phyloP scores from a whole-genome alignment of 305 asterid species.

The Fraxinus sp. region DNA sequence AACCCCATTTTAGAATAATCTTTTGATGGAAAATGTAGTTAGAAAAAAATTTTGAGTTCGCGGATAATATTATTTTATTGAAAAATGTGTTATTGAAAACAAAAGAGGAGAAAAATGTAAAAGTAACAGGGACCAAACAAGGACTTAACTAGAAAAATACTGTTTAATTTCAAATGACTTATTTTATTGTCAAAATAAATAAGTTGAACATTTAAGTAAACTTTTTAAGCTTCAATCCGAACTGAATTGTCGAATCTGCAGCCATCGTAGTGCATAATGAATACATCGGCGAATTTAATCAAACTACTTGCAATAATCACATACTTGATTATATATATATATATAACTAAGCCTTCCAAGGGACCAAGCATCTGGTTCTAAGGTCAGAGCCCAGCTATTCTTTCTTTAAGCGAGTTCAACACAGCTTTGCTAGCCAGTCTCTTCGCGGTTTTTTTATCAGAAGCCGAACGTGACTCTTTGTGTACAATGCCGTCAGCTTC shows the following conservation, averaged over 20 bases:
- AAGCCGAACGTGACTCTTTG: slow-evolving; percentile 29
- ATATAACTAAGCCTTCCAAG: background rate
- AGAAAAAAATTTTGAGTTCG: background rate
- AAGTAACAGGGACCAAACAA: background rate
- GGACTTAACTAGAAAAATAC: background rate
- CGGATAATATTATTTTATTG: too few species aligned
- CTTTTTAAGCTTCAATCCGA: background rate
- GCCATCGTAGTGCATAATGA: slow-evolving; percentile 82
- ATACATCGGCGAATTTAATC: slow-evolving; percentile 50
- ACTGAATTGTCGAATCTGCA: slow-evolving; percentile 33
- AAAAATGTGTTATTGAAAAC: too few species aligned
- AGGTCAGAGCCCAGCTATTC: background rate
- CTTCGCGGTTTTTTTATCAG: slow-evolving; percentile 40
- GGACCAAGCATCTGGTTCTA: background rate
- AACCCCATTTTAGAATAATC: too few species aligned
- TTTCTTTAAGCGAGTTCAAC: slow-evolving; percentile 38
- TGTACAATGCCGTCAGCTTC: slow-evolving; percentile 51
- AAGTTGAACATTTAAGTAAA: background rate
- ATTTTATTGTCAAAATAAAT: background rate
- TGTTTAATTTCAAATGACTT: too few species aligned
- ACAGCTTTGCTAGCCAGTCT: slow-evolving; percentile 57
- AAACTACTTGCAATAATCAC: background rate
- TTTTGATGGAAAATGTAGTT: background rate
- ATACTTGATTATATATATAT: background rate
- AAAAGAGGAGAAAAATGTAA: background rate